Evolutionary conservation across 2,329 filamentous ascomycete species (phyloP).

Genomic region (Venturia effusa): DNA sequence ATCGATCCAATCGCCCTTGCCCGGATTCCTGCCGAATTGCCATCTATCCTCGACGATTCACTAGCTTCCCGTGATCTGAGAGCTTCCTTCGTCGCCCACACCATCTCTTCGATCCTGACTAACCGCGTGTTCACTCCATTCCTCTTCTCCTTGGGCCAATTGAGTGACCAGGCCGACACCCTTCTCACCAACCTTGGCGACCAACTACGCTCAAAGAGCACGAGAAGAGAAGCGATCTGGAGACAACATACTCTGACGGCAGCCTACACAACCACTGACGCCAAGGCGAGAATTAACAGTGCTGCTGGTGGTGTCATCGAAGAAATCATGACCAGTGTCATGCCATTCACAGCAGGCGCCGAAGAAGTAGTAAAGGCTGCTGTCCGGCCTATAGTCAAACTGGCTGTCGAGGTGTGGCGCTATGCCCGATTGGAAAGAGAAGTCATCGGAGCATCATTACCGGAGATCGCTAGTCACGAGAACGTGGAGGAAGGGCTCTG

Average conservation of each 20-base stretch:
- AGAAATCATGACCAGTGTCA: conserved; percentile 44
- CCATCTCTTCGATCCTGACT: conserved; percentile 45
- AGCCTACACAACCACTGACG: conserved; percentile 44
- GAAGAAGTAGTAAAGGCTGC: conserved; percentile 40
- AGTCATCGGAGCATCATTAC: conserved; percentile 42
- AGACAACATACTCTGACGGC: conserved; percentile 47
- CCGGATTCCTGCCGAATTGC: conserved; percentile 41
- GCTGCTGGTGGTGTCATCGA: conserved; percentile 45
- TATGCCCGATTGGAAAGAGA: conserved; percentile 47
- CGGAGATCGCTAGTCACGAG: conserved; percentile 25
- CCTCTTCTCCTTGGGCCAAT: conserved; percentile 43
- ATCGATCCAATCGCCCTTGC: conserved; percentile 39
- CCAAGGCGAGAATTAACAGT: conserved; percentile 45
- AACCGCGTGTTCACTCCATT: conserved; percentile 48
- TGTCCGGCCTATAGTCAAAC: conserved; percentile 45
- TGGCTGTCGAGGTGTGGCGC: conserved; percentile 48
- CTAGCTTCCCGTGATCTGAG: conserved; percentile 41
- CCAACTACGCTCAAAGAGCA: conserved; percentile 45
- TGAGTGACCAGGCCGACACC: conserved; percentile 45
- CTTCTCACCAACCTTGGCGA: conserved; percentile 44
- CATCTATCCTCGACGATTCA: conserved; percentile 43
- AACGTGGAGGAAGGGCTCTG: conserved; percentile 24
- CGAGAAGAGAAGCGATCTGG: conserved; percentile 47
- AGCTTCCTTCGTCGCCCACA: conserved; percentile 43
- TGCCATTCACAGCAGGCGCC: conserved; percentile 31